Percentiles rank a stretch among this genome's conserved stretches.
Conservation (phyloP, 2,329 filamentous ascomycete species). For the Colletotrichum camelliae region DNA sequence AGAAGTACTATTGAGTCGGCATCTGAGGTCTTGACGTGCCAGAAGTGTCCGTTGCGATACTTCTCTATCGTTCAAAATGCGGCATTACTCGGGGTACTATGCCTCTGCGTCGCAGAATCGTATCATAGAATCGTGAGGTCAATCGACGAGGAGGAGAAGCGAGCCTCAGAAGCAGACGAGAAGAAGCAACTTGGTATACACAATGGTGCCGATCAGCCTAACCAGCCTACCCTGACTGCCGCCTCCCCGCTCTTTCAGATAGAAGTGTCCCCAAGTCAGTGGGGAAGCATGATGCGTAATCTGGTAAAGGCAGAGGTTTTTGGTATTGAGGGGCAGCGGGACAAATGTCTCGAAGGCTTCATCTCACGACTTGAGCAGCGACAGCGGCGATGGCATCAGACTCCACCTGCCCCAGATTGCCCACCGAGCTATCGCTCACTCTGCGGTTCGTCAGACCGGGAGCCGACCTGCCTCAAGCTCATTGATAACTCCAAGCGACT, state of each 20-base stretch:
- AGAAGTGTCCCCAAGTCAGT: not conserved
- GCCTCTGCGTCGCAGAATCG: not conserved
- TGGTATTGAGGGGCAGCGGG: not conserved
- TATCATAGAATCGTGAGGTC: not conserved
- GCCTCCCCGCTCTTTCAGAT: not conserved
- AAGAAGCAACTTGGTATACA: not conserved
- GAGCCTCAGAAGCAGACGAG: not conserved
- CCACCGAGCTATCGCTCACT: not conserved
- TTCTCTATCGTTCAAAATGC: not conserved
- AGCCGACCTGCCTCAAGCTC: not conserved
- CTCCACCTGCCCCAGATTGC: not conserved
- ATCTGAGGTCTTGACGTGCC: not conserved
- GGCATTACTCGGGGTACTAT: not conserved
- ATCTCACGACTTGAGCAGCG: not conserved
- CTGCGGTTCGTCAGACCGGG: not conserved
- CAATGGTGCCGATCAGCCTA: not conserved
- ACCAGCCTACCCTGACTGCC: not conserved
- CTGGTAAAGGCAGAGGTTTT: not conserved
- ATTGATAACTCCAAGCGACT: not conserved
- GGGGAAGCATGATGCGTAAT: not conserved
- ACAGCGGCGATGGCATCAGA: not conserved
- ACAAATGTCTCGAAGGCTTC: not conserved
- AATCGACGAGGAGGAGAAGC: not conserved
- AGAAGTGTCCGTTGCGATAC: not conserved
- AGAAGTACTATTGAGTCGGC: not conserved